Percentiles rank a stretch among this genome's conserved stretches.
Evolutionary conservation across 1,284 basidiomycete species (phyloP).

Genomic region (Ganoderma meredithae): DNA sequence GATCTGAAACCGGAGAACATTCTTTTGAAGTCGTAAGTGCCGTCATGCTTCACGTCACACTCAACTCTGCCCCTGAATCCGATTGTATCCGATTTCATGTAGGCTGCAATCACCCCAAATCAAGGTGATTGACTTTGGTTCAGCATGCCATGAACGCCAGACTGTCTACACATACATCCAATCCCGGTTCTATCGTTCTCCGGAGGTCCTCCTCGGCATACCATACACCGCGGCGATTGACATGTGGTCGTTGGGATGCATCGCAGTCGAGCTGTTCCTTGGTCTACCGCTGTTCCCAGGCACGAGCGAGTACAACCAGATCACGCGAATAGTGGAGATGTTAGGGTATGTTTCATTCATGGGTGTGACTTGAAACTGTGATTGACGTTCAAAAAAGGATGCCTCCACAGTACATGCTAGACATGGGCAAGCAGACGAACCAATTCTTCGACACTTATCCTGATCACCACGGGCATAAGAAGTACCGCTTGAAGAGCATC

Average conservation of each 20-base stretch:
- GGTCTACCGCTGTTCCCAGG: slow-evolving; percentile 97
- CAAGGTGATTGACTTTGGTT: slow-evolving; percentile 99
- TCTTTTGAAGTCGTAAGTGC: slow-evolving; percentile 87
- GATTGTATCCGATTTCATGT: slow-evolving; percentile 21
- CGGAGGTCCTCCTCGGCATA: slow-evolving; percentile 95
- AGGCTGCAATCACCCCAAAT: slow-evolving; percentile 97
- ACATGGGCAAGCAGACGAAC: slow-evolving; percentile 93
- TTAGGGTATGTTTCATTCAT: slow-evolving; percentile 75
- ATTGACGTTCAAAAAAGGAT: slow-evolving; percentile 52
- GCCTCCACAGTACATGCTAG: slow-evolving; percentile 94
- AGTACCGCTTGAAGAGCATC: slow-evolving; percentile 88
- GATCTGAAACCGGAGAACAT: slow-evolving; percentile 99
- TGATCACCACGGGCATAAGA: slow-evolving; percentile 88
- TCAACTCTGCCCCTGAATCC: slow-evolving; percentile 6
- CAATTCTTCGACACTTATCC: slow-evolving; percentile 93
- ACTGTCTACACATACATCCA: slow-evolving; percentile 99
- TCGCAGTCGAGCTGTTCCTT: slow-evolving; percentile 97
- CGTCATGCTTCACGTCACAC: slow-evolving; percentile 19
- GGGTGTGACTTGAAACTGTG: neutral
- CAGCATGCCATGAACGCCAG: slow-evolving; percentile 97
- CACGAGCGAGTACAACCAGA: slow-evolving; percentile 98
- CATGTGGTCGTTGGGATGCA: slow-evolving; percentile 96
- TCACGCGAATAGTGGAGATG: slow-evolving; percentile 98
- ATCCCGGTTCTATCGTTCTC: slow-evolving; percentile 97
- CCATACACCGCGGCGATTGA: slow-evolving; percentile 95